A percentile compares a stretch with the other conserved stretches of the same genome.
These are phyloP conservation scores for Corrigiola litoralis DNA, from an alignment of 179 eudicot genomes.

Conservation along the genomic window DNA sequence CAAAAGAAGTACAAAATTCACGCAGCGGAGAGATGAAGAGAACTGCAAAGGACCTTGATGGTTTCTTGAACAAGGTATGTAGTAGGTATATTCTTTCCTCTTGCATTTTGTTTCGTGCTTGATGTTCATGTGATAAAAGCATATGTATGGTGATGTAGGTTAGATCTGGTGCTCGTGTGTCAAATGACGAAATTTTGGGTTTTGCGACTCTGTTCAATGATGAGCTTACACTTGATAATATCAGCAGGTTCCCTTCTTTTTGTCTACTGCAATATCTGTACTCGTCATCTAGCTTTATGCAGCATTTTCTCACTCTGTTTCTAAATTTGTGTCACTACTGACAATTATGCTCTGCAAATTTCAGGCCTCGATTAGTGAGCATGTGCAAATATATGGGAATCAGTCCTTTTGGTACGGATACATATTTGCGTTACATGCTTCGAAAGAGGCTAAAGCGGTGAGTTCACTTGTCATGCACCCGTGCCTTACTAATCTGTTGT, in stretches of 20 bases:
- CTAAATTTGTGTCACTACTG: not conserved
- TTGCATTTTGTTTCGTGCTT: not conserved
- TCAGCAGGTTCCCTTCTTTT: conserved; percentile 60
- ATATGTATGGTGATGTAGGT: conserved; percentile 39
- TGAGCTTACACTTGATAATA: conserved; percentile 88
- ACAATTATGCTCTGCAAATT: not conserved
- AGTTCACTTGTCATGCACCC: not conserved
- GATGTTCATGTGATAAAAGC: not conserved
- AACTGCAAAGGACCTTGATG: conserved; percentile 96
- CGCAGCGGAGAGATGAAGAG: conserved; percentile 79
- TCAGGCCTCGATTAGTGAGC: conserved; percentile 78
- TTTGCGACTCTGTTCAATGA: conserved; percentile 91
- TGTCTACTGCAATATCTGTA: not conserved
- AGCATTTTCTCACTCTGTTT: too few species aligned
- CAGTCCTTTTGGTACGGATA: conserved; percentile 68
- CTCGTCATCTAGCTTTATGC: not conserved
- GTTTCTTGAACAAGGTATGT: conserved; percentile 68
- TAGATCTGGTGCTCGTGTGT: conserved; percentile 67
- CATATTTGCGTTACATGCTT: conserved; percentile 73
- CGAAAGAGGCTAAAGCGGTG: conserved; percentile 47
- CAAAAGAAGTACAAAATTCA: conserved; percentile 82
- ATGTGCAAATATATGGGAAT: conserved; percentile 96
- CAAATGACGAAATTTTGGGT: conserved; percentile 85
- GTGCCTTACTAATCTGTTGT: not conserved
- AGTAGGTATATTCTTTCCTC: not conserved